Percentiles rank a stretch among this genome's conserved stretches.
Conservation (phyloP, 2,329 filamentous ascomycete species). For the Pseudogymnoascus sp. region DNA sequence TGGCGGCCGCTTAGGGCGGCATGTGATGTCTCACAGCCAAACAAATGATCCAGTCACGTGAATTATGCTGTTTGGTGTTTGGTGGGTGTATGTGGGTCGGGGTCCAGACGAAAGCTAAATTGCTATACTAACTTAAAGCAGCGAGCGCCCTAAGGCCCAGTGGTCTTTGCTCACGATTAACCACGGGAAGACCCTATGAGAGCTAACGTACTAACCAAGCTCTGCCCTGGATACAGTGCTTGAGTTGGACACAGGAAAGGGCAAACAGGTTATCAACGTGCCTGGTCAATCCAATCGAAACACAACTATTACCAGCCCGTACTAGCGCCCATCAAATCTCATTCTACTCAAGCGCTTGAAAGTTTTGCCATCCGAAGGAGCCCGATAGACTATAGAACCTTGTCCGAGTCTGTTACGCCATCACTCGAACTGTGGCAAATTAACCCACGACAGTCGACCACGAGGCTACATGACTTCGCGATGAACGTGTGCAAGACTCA, state of each 20-base stretch:
- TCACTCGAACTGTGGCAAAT: slow-evolving; percentile 5
- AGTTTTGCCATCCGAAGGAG: neutral
- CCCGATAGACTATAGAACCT: neutral
- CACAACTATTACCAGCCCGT: neutral
- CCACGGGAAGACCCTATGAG: slow-evolving; percentile 8
- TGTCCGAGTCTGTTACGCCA: slow-evolving; percentile 1
- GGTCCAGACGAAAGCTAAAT: neutral
- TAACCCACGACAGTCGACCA: neutral
- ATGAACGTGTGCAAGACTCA: neutral
- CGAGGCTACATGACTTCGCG: neutral
- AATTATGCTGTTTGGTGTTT: neutral
- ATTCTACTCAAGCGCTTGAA: neutral
- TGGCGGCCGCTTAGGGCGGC: neutral
- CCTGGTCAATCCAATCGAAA: neutral
- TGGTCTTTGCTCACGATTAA: slow-evolving; percentile 5
- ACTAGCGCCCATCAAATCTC: neutral
- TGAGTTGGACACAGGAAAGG: neutral
- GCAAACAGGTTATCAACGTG: neutral
- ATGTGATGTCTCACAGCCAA: neutral
- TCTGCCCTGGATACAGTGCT: slow-evolving; percentile 3
- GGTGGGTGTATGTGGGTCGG: neutral
- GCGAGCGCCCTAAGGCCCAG: neutral
- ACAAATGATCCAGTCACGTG: neutral
- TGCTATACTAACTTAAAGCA: neutral
- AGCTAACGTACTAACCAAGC: neutral